Evolutionary conservation across 192 early-diverging fungal species (phyloP).

Genomic region (Haplosporangium gracile): DNA sequence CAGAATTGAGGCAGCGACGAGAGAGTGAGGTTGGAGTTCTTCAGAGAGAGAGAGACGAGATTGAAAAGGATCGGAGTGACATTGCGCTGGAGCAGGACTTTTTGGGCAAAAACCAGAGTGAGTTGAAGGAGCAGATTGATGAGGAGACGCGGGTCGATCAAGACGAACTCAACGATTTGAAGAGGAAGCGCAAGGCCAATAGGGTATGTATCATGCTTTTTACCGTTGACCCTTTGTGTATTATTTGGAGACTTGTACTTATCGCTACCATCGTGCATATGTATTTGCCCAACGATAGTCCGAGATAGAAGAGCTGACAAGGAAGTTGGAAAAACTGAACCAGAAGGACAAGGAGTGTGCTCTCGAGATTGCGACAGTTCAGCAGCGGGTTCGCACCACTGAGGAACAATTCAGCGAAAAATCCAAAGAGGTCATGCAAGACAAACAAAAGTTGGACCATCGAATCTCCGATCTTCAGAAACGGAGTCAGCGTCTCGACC

Average conservation of each 20-base stretch:
- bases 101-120: slow-evolving; percentile 31
- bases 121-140: slow-evolving; percentile 36
- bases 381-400: slow-evolving; percentile 26
- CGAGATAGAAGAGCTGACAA: slow-evolving; percentile 34
- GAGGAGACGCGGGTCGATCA: slow-evolving; percentile 42
- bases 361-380: slow-evolving; percentile 10
- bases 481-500: slow-evolving; percentile 15
- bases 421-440: slow-evolving; percentile 21
- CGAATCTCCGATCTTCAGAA: slow-evolving; percentile 8
- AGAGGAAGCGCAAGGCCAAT: slow-evolving; percentile 15
- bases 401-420: slow-evolving; percentile 32
- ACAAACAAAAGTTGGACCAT: slow-evolving; percentile 33
- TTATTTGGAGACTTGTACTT: not conserved
- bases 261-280: not conserved
- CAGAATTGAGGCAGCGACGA: not conserved
- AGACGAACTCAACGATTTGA: slow-evolving; percentile 30
- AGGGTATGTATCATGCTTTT: slow-evolving; percentile 12
- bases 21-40: slow-evolving; percentile 16
- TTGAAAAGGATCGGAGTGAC: slow-evolving; percentile 35
- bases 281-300: not conserved
- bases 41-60: slow-evolving; percentile 11
- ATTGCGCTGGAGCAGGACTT: slow-evolving; percentile 24
- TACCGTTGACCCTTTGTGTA: not conserved
- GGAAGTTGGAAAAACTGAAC: slow-evolving; percentile 14
- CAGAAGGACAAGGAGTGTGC: slow-evolving; percentile 25